Evolutionary conservation across 2,329 filamentous ascomycete genomes (phyloP), one percentile per base, ranked within the genome.

Genomic region (Colletotrichum sp.): DNA sequence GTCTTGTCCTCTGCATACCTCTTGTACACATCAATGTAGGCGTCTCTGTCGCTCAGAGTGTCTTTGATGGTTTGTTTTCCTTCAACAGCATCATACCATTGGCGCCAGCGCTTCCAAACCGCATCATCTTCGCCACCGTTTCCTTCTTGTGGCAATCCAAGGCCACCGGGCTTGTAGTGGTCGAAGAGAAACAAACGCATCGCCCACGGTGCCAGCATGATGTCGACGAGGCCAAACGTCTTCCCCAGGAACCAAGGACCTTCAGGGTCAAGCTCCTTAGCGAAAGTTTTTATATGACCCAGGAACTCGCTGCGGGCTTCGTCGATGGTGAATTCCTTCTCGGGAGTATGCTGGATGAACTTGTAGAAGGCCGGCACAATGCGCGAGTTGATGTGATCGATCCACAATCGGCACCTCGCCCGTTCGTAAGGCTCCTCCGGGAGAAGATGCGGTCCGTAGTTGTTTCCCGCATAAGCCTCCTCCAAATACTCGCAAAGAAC

Each of bases 401-500:
- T 93, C 94, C 94, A 96, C 67, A 96, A 90, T 39, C 93, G 86
- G 57, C 90, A 91, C 24, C 92, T 84, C 5, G 94, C 94, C 68
- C 90, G 88, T 70, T 91, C 88, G 80, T 95, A 96, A 0, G 91
- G 86, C 71, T 92, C 91, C 0, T 83, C 80, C 0, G 94, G 92
- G 12, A 95, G 84, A 6, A 96, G 82, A 2, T 84, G 82, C 3
- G 87, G 88, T 0, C 86, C 86, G 68, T 90, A 80, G 9, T 79
- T 78, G 71, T 86, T 83, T 80, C 88, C 86, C 0, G 89, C 85
- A 76, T 92, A 95, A 0, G 91, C 91, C 77, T 96, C 94, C 78
- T 96, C 92, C 1, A 96, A 87, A 78, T 95, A 96, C 82, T 96
- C 94, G 84, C 92, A 93, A 48, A 96, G 89, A 63, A 96, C 90